Base-by-base conservation (phyloP, 164 flowering plant species). In the Houttuynia cordata region DNA sequence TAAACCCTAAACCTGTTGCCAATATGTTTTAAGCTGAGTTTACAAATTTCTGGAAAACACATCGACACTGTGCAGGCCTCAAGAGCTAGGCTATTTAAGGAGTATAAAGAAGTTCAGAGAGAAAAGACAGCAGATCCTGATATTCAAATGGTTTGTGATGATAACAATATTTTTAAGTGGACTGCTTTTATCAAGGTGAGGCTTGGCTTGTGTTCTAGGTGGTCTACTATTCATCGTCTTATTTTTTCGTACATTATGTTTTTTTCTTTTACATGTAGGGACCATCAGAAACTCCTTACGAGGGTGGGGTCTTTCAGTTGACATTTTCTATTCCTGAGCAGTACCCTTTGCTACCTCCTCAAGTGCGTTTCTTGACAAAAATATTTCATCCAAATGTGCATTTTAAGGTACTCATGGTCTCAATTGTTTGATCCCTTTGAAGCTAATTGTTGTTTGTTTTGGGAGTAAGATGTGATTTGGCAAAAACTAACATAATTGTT, bases 331-430 rank as follows among this genome's bases (percentile, higher is more conserved):
- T 90, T 47, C 99, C 99, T 18, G 97, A 88, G 73, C 99, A 87
- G 73, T 93, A 93, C 70, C 99, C 99, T 67, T 71, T 93, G 81
- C 94, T 88, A 62, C 99, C 99, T 68, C 97, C 95, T 63, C 97
- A 87, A 86, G 98, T 90, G 59, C 81, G 95, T 60, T 93, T 93
- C 73, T 72, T 90, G 67, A 93, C 97, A 37, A 93, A 93, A 73
- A 93, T 90, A 62, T 93, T 93, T 68, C 98, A 93, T 73, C 97
- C 98, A 24, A 93, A 93, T 76, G 98, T 93, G 47, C 98, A 93
- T 76, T 93, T 90, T 68, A 93, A 93, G 97, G 98, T 93, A 72
- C 17, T 45, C 13, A 45, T 45, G 14, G 56, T 20, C 56, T 53
- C n/a, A 53, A 53, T 18, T 17, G 17, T 45, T 45, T 45, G 17